phyloP scores from a whole-genome alignment of 2,329 filamentous ascomycete species.

The Penicillium sp. region DNA sequence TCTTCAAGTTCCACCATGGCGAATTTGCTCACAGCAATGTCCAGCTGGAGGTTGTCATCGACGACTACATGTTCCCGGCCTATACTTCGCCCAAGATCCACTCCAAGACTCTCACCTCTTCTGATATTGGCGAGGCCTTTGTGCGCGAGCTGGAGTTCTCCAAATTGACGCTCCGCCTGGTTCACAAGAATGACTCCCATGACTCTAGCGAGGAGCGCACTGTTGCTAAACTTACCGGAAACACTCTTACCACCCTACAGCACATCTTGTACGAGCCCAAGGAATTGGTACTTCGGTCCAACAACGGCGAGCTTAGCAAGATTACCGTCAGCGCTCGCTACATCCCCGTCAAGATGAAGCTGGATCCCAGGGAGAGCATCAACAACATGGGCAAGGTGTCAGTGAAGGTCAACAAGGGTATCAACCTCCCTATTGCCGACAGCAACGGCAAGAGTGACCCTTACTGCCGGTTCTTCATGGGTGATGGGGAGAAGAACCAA shows the following conservation, averaged over 20 bases:
- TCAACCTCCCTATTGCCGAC: constrained; percentile 88
- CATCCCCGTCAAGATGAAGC: constrained; percentile 87
- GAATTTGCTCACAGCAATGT: constrained; percentile 76
- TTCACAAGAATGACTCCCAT: constrained; percentile 75
- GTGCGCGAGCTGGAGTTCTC: constrained; percentile 98
- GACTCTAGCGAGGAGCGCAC: constrained; percentile 69
- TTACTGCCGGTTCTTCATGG: constrained; percentile 91
- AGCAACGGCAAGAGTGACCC: constrained; percentile 97
- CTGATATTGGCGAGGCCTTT: constrained; percentile 93
- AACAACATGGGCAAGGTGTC: constrained; percentile 97
- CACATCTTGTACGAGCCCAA: constrained; percentile 92
- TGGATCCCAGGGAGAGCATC: constrained; percentile 94
- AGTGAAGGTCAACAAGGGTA: constrained; percentile 86
- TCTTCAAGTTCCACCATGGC: constrained; percentile 92
- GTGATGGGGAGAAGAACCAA: constrained; percentile 82
- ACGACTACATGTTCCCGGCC: constrained; percentile 90
- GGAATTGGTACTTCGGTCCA: constrained; percentile 74
- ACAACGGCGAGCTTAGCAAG: constrained; percentile 73
- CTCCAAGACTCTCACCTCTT: constrained; percentile 69
- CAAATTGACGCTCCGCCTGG: constrained; percentile 81
- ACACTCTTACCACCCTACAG: constrained; percentile 83
- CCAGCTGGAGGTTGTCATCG: constrained; percentile 85
- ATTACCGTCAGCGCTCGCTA: constrained; percentile 94
- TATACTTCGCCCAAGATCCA: constrained; percentile 79
- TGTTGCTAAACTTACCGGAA: constrained; percentile 79